phyloP scores from a whole-genome alignment of 2,329 filamentous ascomycete genomes.

The Ophiobolus disseminans region DNA sequence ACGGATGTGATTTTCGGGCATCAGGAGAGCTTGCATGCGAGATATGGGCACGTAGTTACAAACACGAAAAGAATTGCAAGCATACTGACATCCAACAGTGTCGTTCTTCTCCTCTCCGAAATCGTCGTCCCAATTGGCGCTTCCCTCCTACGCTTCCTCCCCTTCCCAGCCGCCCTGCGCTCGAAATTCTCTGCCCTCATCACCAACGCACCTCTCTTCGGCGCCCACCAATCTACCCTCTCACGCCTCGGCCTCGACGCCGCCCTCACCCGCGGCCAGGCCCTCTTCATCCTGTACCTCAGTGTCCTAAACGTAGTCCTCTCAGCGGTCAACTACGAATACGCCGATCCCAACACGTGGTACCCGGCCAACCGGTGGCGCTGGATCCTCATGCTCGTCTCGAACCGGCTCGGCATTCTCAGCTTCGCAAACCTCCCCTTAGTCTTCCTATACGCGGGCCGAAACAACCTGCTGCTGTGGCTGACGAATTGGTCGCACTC shows the following conservation, averaged over 20 bases:
- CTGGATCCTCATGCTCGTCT: no score
- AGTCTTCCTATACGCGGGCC: constrained; percentile 53
- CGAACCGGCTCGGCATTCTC: no score
- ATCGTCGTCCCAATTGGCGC: constrained; percentile 18
- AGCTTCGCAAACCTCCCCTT: constrained; percentile 53
- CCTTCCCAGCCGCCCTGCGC: constrained; percentile 10
- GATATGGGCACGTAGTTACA: constrained; percentile 17
- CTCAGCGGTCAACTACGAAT: constrained; percentile 38
- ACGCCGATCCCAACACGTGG: no score
- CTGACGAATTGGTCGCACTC: constrained; percentile 59
- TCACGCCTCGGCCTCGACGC: constrained; percentile 10
- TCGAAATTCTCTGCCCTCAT: constrained; percentile 20
- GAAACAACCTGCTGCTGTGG: constrained; percentile 59
- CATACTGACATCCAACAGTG: not conserved
- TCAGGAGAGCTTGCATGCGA: constrained; percentile 14
- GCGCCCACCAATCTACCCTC: constrained; percentile 9
- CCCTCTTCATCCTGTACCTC: constrained; percentile 40
- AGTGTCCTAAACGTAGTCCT: constrained; percentile 26
- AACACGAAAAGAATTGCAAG: not conserved
- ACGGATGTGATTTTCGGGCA: constrained; percentile 8
- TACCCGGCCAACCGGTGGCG: no score
- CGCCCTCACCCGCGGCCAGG: constrained; percentile 19
- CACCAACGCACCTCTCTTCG: constrained; percentile 23
- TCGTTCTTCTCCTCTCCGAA: constrained; percentile 17
- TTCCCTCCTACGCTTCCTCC: constrained; percentile 25